A percentile compares a stretch with the other conserved stretches of the same genome.
Conservation (phyloP, 768 basidiomycete genomes). For the Filobasidium wieringae region DNA sequence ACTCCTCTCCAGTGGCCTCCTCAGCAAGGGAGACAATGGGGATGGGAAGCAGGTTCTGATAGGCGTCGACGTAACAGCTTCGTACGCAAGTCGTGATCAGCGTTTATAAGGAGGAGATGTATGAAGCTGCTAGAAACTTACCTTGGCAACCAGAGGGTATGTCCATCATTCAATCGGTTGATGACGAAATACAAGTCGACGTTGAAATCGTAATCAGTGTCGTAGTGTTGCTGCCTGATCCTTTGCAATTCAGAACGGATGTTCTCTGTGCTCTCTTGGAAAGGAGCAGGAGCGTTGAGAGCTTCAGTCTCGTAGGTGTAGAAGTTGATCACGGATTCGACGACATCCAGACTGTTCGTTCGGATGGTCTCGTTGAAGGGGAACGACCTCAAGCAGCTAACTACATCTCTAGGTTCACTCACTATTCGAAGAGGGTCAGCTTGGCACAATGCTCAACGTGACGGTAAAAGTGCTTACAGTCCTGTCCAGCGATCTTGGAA, state of each 20-base stretch:
- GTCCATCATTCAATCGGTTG: slow-evolving; percentile 53
- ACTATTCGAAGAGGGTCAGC: neutral
- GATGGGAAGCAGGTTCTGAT: slow-evolving; percentile 49
- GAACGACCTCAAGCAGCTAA: slow-evolving; percentile 52
- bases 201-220: slow-evolving; percentile 61
- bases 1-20: slow-evolving; percentile 39
- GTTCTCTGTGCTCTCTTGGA: slow-evolving; percentile 43
- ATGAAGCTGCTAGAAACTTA: neutral
- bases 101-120: neutral
- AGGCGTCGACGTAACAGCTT: slow-evolving; percentile 49
- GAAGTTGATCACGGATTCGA: slow-evolving; percentile 45
- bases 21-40: slow-evolving; percentile 48
- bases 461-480: neutral
- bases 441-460: neutral
- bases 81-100: too few relatives aligned
- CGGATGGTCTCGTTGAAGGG: slow-evolving; percentile 51
- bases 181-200: slow-evolving; percentile 49
- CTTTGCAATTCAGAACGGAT: slow-evolving; percentile 46
- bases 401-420: slow-evolving; percentile 44
- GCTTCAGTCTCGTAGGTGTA: slow-evolving; percentile 50
- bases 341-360: slow-evolving; percentile 47
- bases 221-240: slow-evolving; percentile 46
- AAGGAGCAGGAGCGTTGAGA: slow-evolving; percentile 46
- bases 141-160: slow-evolving; percentile 46
- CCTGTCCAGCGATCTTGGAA: slow-evolving; percentile 1